These are phyloP conservation scores for Tillandsia leiboldiana DNA, from an alignment of 176 grass and related monocot species.

Conservation along the genomic window DNA sequence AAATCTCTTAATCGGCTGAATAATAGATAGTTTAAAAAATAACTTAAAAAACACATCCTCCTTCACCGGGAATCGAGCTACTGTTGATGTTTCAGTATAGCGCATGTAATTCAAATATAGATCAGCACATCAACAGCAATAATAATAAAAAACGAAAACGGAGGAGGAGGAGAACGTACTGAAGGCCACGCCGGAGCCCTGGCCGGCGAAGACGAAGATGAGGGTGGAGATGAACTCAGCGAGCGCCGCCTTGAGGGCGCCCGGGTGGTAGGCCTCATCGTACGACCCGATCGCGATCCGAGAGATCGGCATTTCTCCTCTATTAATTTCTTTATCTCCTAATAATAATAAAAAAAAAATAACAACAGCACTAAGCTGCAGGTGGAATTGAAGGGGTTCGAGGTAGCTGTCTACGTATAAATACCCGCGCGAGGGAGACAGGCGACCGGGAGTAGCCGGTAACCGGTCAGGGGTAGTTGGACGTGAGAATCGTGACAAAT, in stretches of 20 bases:
- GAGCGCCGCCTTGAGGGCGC: conserved; percentile 72
- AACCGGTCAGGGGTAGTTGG: background rate
- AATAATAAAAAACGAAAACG: background rate
- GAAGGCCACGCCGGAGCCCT: conserved; percentile 93
- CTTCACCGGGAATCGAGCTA: too few relatives aligned
- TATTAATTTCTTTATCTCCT: background rate
- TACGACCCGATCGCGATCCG: conserved; percentile 55
- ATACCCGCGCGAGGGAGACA: background rate
- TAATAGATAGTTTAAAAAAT: too few relatives aligned
- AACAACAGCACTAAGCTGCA: background rate
- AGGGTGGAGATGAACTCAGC: conserved; percentile 95
- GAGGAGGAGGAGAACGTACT: conserved; percentile 21
- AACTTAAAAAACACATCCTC: too few relatives aligned
- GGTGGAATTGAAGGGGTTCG: background rate
- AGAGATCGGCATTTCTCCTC: conserved; percentile 55
- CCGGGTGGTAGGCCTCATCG: conserved; percentile 60
- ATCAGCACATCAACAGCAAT: too few relatives aligned
- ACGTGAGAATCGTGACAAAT: too few relatives aligned
- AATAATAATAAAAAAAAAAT: background rate
- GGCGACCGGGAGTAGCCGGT: conserved; percentile 1
- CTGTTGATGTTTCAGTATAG: too few relatives aligned
- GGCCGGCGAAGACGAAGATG: conserved; percentile 98
- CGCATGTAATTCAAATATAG: too few relatives aligned
- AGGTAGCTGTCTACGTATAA: background rate
- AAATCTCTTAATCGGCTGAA: too few relatives aligned